Percentiles rank a stretch among this genome's conserved stretches.
Evolutionary conservation across 2,329 filamentous ascomycete species (phyloP).

Genomic region (Davidsoniella virescens): DNA sequence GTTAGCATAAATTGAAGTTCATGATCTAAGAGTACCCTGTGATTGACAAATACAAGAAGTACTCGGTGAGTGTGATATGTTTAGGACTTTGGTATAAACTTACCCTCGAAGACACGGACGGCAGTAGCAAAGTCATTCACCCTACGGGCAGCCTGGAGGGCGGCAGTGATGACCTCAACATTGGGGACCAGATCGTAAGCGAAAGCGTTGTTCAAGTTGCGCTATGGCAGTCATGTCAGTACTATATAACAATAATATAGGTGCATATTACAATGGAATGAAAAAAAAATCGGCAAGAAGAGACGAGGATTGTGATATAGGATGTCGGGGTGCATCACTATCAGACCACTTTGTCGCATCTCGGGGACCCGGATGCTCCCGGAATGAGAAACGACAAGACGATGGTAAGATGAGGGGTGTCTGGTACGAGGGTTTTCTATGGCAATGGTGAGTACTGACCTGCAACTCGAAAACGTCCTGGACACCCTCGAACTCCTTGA

Average conservation of each 20-base stretch:
- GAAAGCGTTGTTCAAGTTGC: conserved; percentile 98
- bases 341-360: conserved; percentile 15
- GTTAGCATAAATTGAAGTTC: not conserved
- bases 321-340: conserved; percentile 7
- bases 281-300: conserved; percentile 5
- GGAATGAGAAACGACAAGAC: conserved; percentile 1
- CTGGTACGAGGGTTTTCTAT: not conserved
- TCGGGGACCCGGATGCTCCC: conserved; percentile 9
- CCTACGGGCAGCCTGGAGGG: conserved; percentile 80
- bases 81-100: conserved; percentile 18
- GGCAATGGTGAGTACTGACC: conserved; percentile 38
- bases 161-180: conserved; percentile 75
- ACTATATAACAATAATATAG: conserved; percentile 5
- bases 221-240: conserved; percentile 25
- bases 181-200: conserved; percentile 99
- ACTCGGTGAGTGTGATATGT: too few species aligned
- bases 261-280: conserved; percentile 13
- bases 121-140: conserved; percentile 98
- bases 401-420: not conserved
- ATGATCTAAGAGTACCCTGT: too few species aligned
- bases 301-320: not conserved
- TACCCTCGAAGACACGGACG: conserved; percentile 97
- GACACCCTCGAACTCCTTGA: conserved; percentile 92
- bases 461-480: conserved; percentile 99
- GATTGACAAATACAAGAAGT: too few species aligned